Evolutionary conservation across 768 basidiomycete genomes (phyloP).

Genomic region (Aureoboletus auriporus): DNA sequence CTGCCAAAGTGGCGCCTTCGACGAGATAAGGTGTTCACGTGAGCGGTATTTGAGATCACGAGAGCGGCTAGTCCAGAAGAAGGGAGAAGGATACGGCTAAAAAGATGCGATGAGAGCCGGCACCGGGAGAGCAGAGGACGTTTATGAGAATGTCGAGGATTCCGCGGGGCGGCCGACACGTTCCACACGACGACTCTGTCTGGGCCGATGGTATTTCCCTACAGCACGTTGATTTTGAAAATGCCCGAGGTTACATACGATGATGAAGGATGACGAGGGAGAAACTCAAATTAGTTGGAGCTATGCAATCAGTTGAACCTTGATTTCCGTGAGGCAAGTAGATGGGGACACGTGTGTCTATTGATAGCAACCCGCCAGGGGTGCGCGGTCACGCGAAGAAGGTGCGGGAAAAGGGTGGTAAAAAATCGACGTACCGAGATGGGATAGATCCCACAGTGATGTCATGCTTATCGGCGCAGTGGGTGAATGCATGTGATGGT

Average conservation of each 20-base stretch:
- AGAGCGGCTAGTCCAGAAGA: not conserved
- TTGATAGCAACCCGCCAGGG: not conserved
- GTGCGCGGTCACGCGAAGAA: not conserved
- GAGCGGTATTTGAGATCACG: not conserved
- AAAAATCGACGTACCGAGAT: not conserved
- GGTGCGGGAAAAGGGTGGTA: not conserved
- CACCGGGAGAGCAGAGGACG: no score
- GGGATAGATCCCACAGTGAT: not conserved
- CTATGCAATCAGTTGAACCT: not conserved
- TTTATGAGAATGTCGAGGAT: not conserved
- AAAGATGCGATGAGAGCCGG: no score
- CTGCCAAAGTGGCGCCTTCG: not conserved
- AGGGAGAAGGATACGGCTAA: no score
- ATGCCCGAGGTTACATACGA: not conserved
- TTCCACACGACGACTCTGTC: no score
- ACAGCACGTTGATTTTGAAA: no score
- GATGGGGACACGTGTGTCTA: no score
- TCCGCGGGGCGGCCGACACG: not conserved
- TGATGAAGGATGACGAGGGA: constrained; percentile 13
- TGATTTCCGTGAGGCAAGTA: constrained; percentile 2
- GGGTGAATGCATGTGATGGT: not conserved
- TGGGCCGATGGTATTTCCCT: no score
- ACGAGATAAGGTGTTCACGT: constrained; percentile 8
- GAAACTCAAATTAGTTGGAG: not conserved
- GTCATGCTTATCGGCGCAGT: not conserved